Conservation (phyloP, 768 basidiomycete species). For the Pleurotus platypus region DNA sequence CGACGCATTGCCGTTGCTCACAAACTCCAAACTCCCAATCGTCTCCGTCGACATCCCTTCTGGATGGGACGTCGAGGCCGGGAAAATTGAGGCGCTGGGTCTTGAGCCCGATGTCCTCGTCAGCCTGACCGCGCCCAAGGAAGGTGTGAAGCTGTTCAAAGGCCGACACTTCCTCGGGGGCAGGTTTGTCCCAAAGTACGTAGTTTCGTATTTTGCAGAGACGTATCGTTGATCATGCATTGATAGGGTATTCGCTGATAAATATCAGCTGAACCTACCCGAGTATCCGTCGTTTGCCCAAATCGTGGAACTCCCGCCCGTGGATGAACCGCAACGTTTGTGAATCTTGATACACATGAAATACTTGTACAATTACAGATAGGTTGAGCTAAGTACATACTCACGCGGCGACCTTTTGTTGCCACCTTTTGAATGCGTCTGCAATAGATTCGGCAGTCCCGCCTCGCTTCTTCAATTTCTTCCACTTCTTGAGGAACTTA, state of each 20-base stretch:
- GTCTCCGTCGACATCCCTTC: constrained; percentile 95
- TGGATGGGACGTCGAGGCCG: constrained; percentile 92
- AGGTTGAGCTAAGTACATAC: neutral
- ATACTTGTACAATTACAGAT: neutral
- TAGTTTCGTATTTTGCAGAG: constrained; percentile 6
- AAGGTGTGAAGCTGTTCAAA: constrained; percentile 72
- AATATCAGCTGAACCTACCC: constrained; percentile 77
- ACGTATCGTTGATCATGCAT: too few relatives aligned
- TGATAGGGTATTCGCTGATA: constrained; percentile 64
- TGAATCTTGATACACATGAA: neutral
- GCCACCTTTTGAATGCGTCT: constrained; percentile 14
- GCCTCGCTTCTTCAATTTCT: constrained; percentile 19
- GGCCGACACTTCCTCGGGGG: constrained; percentile 94
- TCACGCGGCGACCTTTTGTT: neutral
- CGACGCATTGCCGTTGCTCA: constrained; percentile 61
- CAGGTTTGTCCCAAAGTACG: constrained; percentile 85
- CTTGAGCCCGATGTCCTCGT: constrained; percentile 78
- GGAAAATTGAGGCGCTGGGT: constrained; percentile 51
- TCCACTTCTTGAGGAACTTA: constrained; percentile 26
- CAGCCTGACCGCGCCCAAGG: constrained; percentile 92
- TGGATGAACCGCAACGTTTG: constrained; percentile 1
- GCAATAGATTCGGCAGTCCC: constrained; percentile 18
- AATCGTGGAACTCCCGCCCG: constrained; percentile 70
- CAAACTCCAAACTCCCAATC: constrained; percentile 68
- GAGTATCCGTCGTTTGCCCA: constrained; percentile 76